Conservation (phyloP, 2,329 filamentous ascomycete genomes). For the Epichloe glyceriae region DNA sequence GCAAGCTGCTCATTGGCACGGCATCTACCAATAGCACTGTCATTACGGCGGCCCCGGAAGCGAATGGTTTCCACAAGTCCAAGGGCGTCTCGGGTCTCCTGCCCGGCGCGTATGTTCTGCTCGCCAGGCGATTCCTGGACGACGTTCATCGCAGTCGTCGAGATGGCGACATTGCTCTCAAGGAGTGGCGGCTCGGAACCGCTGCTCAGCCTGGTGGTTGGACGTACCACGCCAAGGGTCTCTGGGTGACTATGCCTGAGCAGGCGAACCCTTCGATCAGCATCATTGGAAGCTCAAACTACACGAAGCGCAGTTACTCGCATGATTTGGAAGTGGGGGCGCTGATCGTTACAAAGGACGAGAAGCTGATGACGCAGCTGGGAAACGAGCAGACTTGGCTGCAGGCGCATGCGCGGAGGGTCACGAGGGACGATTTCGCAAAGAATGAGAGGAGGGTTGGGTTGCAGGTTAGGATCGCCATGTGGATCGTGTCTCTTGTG, state of each 20-base stretch:
- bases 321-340: constrained; percentile 86
- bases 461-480: constrained; percentile 71
- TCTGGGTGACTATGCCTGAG: constrained; percentile 70
- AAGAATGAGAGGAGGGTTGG: constrained; percentile 73
- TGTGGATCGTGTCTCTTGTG: constrained; percentile 83
- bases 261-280: constrained; percentile 60
- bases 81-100: constrained; percentile 81
- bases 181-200: constrained; percentile 78
- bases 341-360: constrained; percentile 69
- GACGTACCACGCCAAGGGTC: constrained; percentile 96
- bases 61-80: constrained; percentile 90
- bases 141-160: constrained; percentile 33
- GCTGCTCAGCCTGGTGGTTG: constrained; percentile 74
- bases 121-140: constrained; percentile 69
- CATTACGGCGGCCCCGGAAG: constrained; percentile 82
- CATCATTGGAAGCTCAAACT: constrained; percentile 85
- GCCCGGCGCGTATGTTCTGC: constrained; percentile 81
- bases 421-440: constrained; percentile 68
- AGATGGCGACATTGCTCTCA: constrained; percentile 51
- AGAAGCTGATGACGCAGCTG: constrained; percentile 57
- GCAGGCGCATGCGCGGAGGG: constrained; percentile 55
- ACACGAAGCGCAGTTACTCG: constrained; percentile 85
- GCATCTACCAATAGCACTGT: constrained; percentile 62
- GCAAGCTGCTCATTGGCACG: constrained; percentile 64
- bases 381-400: constrained; percentile 71